phyloP scores from a whole-genome alignment of 2,329 filamentous ascomycete genomes.

The Diaporthe citriasiana region DNA sequence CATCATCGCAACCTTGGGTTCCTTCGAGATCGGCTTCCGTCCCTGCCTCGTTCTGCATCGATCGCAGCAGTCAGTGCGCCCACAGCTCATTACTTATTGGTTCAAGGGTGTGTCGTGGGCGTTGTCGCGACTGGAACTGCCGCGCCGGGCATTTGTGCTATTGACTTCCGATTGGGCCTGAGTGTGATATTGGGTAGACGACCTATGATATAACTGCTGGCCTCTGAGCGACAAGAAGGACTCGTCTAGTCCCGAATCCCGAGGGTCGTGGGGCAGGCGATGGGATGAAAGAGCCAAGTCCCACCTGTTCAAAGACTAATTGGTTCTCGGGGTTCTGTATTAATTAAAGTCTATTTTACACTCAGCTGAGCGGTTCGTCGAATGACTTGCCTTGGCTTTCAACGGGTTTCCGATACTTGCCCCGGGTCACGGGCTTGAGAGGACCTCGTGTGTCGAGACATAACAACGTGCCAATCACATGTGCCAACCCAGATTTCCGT shows the following conservation, averaged over 20 bases:
- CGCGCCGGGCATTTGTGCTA: conserved; percentile 9
- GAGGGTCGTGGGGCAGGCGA: conserved; percentile 2
- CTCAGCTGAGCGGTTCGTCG: not conserved
- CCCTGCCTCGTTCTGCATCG: conserved; percentile 3
- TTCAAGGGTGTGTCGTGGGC: too few relatives aligned
- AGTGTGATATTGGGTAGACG: not conserved
- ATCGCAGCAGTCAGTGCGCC: conserved; percentile 18
- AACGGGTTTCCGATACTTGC: not conserved
- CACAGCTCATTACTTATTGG: not conserved
- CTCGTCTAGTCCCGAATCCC: not conserved
- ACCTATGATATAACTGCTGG: not conserved
- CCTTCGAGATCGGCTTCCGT: conserved; percentile 27
- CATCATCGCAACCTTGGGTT: conserved; percentile 27
- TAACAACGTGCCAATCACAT: conserved; percentile 7
- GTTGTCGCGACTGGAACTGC: not conserved
- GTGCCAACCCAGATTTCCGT: not conserved
- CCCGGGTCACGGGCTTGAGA: not conserved
- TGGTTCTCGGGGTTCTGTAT: conserved; percentile 9
- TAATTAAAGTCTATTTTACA: conserved; percentile 9
- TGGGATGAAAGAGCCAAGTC: conserved; percentile 17
- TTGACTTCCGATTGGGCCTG: conserved; percentile 24
- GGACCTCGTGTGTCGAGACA: not conserved
- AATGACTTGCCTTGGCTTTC: not conserved
- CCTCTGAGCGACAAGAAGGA: not conserved
- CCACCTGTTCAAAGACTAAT: conserved; percentile 3